Conservation (phyloP, 2,329 filamentous ascomycete genomes). For the Sclerotinia subarctica region DNA sequence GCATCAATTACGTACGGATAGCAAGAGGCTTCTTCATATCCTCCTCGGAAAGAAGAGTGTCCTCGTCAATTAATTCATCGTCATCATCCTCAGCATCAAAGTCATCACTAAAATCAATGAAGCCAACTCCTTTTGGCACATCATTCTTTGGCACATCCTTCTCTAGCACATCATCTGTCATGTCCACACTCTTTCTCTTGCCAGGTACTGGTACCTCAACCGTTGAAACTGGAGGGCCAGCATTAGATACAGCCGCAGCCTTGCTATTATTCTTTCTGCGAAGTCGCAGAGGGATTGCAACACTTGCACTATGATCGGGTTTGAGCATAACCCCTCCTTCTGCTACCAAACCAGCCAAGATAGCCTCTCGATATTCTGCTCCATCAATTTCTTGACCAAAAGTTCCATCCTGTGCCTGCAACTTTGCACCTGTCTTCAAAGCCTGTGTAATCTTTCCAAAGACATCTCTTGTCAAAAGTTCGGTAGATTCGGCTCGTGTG, state of each 20-base stretch:
- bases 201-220: conserved; percentile 34
- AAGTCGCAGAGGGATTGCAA: conserved; percentile 53
- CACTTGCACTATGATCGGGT: conserved; percentile 49
- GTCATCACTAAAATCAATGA: conserved; percentile 58
- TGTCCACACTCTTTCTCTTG: conserved; percentile 34
- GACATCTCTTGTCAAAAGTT: conserved; percentile 64
- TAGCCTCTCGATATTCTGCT: conserved; percentile 68
- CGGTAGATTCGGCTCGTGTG: conserved; percentile 57
- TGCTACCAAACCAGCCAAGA: conserved; percentile 72
- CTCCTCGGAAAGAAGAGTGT: conserved; percentile 79
- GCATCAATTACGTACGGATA: conserved; percentile 63
- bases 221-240: conserved; percentile 38
- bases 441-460: conserved; percentile 67
- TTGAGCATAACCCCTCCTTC: conserved; percentile 69
- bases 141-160: neutral
- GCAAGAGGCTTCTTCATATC: conserved; percentile 75
- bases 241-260: conserved; percentile 41
- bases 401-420: conserved; percentile 66
- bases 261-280: conserved; percentile 50
- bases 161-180: conserved; percentile 25
- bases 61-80: conserved; percentile 89
- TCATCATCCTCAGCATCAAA: conserved; percentile 56
- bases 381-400: conserved; percentile 46
- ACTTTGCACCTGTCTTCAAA: conserved; percentile 64
- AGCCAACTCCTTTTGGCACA: conserved; percentile 58